Evolutionary conservation across 352 stramenopile genomes (phyloP).

Genomic region (Globisporangium iwayamae): DNA sequence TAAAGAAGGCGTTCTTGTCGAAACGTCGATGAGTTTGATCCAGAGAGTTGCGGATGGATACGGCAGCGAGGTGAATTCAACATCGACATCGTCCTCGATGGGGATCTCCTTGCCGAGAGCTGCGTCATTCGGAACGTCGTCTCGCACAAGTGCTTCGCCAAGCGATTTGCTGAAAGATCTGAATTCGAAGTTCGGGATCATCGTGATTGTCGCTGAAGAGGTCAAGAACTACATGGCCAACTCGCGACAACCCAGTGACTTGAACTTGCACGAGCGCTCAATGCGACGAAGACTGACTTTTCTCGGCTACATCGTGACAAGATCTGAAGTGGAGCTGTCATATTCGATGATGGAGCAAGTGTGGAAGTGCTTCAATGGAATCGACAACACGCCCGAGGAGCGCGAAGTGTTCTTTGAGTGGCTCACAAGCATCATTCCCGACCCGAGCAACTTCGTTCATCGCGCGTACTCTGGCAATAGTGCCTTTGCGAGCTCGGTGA

Average conservation of each 20-base stretch:
- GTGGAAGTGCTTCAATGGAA: conserved; percentile 50
- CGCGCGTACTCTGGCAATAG: conserved; percentile 57
- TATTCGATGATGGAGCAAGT: conserved; percentile 57
- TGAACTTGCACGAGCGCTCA: conserved; percentile 9
- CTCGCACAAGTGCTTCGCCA: conserved; percentile 35
- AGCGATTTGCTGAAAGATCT: conserved; percentile 66
- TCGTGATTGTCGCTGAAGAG: conserved; percentile 55
- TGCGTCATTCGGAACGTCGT: conserved; percentile 17
- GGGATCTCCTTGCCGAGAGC: conserved; percentile 30
- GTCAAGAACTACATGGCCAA: conserved; percentile 39
- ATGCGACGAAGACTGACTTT: conserved; percentile 61
- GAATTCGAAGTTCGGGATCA: conserved; percentile 55
- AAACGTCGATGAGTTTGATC: conserved; percentile 79
- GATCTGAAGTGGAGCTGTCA: conserved; percentile 65
- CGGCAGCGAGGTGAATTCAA: conserved; percentile 31
- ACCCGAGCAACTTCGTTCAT: conserved; percentile 71
- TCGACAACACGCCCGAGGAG: conserved; percentile 31
- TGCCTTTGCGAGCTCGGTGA: conserved; percentile 49
- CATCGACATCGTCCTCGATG: conserved; percentile 32
- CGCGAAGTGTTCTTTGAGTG: conserved; percentile 72
- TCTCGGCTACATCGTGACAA: conserved; percentile 71
- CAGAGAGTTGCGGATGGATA: conserved; percentile 57
- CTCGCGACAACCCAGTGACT: conserved; percentile 1
- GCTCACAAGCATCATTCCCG: conserved; percentile 60
- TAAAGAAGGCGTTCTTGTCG: conserved; percentile 40